phyloP scores from a whole-genome alignment of 768 basidiomycete genomes.

The Saitozyma sp. region DNA sequence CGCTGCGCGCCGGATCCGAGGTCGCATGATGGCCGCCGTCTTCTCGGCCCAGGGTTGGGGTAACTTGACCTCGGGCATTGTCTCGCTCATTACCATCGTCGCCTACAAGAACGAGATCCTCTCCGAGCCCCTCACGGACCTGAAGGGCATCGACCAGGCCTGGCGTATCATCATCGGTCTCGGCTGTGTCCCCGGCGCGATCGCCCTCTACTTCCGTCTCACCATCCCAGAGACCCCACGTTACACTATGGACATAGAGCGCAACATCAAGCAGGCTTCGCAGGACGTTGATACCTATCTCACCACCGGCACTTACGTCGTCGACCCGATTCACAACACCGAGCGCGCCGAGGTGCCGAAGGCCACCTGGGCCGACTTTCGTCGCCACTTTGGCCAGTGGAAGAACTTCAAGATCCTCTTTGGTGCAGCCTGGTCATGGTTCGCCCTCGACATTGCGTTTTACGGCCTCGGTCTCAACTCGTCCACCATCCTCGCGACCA shows the following conservation, averaged over 20 bases:
- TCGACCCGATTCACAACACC: constrained; percentile 61
- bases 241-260: constrained; percentile 86
- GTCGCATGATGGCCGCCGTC: constrained; percentile 84
- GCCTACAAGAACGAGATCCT: constrained; percentile 69
- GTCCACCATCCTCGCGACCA: constrained; percentile 69
- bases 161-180: constrained; percentile 89
- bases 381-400: constrained; percentile 65
- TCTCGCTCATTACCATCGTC: constrained; percentile 64
- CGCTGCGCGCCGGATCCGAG: constrained; percentile 71
- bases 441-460: constrained; percentile 70
- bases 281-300: constrained; percentile 73
- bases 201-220: constrained; percentile 87
- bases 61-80: constrained; percentile 69
- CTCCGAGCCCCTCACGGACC: constrained; percentile 52
- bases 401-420: constrained; percentile 76
- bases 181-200: constrained; percentile 73
- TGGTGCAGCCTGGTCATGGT: constrained; percentile 81
- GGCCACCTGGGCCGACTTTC: constrained; percentile 70
- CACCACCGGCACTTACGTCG: constrained; percentile 55
- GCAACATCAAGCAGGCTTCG: constrained; percentile 72
- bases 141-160: constrained; percentile 65
- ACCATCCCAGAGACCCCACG: constrained; percentile 91
- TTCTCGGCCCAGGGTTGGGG: constrained; percentile 88
- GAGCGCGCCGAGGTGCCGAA: constrained; percentile 69
- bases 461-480: constrained; percentile 87